Conservation (phyloP, 1,284 basidiomycete genomes). For the Cutaneotrichosporon cavernicola region DNA sequence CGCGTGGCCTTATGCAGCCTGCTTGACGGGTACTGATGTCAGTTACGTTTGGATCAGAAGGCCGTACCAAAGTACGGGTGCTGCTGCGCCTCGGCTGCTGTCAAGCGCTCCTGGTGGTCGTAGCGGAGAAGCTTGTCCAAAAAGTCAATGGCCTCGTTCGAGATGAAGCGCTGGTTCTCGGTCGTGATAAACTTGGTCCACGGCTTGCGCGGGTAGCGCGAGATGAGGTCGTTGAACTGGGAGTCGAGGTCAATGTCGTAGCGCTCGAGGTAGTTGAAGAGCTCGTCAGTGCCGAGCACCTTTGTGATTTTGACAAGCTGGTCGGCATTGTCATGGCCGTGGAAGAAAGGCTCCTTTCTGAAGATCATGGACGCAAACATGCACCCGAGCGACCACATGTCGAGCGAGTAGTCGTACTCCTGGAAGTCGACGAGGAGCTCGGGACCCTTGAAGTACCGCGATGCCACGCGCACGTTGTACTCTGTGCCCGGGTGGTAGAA, state of each 20-base stretch:
- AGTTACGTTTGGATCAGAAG: neutral
- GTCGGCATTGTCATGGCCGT: constrained; percentile 98
- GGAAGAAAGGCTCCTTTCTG: constrained; percentile 99
- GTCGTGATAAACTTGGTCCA: constrained; percentile 90
- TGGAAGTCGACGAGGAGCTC: constrained; percentile 97
- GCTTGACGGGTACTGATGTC: constrained; percentile 24
- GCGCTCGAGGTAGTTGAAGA: constrained; percentile 80
- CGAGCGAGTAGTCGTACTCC: constrained; percentile 93
- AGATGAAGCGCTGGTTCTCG: constrained; percentile 95
- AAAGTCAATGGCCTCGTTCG: constrained; percentile 97
- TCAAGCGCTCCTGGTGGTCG: constrained; percentile 92
- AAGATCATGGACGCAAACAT: constrained; percentile 99
- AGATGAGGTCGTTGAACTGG: constrained; percentile 85
- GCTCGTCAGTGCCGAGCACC: constrained; percentile 92
- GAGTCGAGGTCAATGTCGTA: constrained; percentile 90
- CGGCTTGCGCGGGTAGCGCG: constrained; percentile 87
- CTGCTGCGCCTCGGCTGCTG: constrained; percentile 82
- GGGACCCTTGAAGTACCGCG: constrained; percentile 96
- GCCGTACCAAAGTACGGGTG: constrained; percentile 81
- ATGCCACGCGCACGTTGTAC: constrained; percentile 97
- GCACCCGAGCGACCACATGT: constrained; percentile 98
- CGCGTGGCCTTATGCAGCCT: constrained; percentile 14
- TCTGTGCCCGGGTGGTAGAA: constrained; percentile 98
- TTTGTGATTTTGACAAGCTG: constrained; percentile 98
- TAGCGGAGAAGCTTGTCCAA: constrained; percentile 93